Evolutionary conservation across 768 basidiomycete species (phyloP).

Genomic region (Suillus sp.): DNA sequence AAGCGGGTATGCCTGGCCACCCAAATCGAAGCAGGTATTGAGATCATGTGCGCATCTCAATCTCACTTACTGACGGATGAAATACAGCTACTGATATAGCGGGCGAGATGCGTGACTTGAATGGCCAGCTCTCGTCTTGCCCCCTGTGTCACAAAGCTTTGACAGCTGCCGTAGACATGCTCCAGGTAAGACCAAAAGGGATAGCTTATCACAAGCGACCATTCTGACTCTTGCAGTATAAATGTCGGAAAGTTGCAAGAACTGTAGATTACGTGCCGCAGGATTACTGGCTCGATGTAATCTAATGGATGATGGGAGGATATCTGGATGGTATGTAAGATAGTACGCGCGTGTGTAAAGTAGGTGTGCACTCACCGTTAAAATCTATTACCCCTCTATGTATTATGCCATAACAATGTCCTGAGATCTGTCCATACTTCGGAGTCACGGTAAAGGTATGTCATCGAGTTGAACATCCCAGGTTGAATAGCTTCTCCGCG

Average conservation of each 20-base stretch:
- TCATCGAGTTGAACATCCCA: conserved; percentile 96
- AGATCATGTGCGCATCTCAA: not conserved
- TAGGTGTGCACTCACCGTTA: not conserved
- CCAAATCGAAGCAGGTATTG: conserved; percentile 56
- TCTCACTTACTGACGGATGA: conserved; percentile 15
- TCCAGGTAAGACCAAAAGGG: conserved; percentile 46
- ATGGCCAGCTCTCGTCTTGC: conserved; percentile 50
- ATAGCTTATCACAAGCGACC: not conserved
- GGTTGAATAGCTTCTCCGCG: conserved; percentile 90
- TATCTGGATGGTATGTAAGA: conserved; percentile 20
- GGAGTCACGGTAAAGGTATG: conserved; percentile 92
- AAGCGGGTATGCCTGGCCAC: conserved; percentile 46
- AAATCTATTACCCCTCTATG: conserved; percentile 36
- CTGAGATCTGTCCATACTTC: conserved; percentile 80
- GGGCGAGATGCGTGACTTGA: conserved; percentile 62
- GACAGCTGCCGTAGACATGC: conserved; percentile 67
- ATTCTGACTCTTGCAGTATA: conserved; percentile 49
- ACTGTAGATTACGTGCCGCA: conserved; percentile 48
- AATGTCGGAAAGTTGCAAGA: conserved; percentile 56
- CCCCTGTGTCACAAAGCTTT: conserved; percentile 60
- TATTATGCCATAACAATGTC: conserved; percentile 93
- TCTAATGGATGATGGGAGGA: conserved; percentile 19
- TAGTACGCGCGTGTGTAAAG: not conserved
- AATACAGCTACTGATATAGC: conserved; percentile 62
- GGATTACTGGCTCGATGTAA: conserved; percentile 13